These are phyloP conservation scores for Eustoma russellianum DNA, from an alignment of 257 asterid genomes.

Conservation along the genomic window DNA sequence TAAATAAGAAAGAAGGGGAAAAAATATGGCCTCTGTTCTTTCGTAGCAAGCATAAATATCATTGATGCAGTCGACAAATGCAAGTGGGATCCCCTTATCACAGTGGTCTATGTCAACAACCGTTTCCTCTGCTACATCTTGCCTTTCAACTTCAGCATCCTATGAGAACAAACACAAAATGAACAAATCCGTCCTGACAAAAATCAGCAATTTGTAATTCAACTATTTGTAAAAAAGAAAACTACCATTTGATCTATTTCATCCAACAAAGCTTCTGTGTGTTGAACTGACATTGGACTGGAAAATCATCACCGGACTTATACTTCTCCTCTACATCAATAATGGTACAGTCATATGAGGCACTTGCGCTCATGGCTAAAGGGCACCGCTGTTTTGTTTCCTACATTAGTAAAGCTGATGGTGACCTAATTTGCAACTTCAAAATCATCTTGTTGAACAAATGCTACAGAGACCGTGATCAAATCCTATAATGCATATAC, in stretches of 20 bases:
- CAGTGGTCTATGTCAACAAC: slow-evolving; percentile 45
- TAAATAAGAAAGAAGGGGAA: too few relatives aligned
- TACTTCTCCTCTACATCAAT: slow-evolving; percentile 35
- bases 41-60: slow-evolving; percentile 49
- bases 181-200: not conserved
- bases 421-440: too few relatives aligned
- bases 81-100: slow-evolving; percentile 45
- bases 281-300: slow-evolving; percentile 67
- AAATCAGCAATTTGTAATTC: not conserved
- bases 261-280: slow-evolving; percentile 70
- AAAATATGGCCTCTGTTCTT: slow-evolving; percentile 45
- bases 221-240: too few relatives aligned
- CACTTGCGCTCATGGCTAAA: slow-evolving; percentile 16
- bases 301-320: slow-evolving; percentile 15
- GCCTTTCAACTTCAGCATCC: slow-evolving; percentile 53
- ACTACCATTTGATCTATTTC: slow-evolving; percentile 77
- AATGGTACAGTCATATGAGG: slow-evolving; percentile 28
- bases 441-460: too few relatives aligned
- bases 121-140: slow-evolving; percentile 29
- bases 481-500: slow-evolving; percentile 10
- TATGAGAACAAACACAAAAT: not conserved
- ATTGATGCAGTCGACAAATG: slow-evolving; percentile 56
- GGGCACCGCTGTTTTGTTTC: slow-evolving; percentile 25
- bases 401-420: slow-evolving; percentile 3
- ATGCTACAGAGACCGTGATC: too few relatives aligned